Base-by-base conservation (phyloP, 139 green algal species). In the Volvox africanus region DNA sequence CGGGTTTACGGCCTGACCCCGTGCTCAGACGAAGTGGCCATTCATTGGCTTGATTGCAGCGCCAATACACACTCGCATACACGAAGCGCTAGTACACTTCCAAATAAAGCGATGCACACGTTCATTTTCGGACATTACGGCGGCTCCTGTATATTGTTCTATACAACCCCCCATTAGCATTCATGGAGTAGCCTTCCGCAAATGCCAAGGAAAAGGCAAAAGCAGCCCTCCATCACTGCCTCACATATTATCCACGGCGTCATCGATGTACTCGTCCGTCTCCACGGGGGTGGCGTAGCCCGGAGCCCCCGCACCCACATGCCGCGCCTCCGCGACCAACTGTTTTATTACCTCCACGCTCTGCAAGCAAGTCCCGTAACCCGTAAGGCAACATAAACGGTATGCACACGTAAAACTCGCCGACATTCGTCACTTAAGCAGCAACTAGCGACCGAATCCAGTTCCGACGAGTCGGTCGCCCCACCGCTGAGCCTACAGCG, bases 221-320 rank as follows among this genome's bases (percentile, higher is more conserved):
- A 28, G 6, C 65, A 73, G 65, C 11, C 21, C 28, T 37, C 21
- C 83, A 16, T 36, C 11, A n/a, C 73, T 22, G 22, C 50, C 91
- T 73, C 88, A 91, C 89, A 89, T 89, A 55, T 84, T 75, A 44
- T 91, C 94, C 93, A 96, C 95, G 12, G 94, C 94, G 86, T 95
- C 94, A 65, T 96, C 94, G 33, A 96, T 95, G 93, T 96, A 96
- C 37, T 95, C 94, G 78, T 96, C 94, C 16, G 94, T 95, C 91
- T 96, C 94, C 55, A 94, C 86, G n/a, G 79, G 83, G 61, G 68
- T 86, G 20, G 65, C 67, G 80, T 87, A 87, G 68, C 80, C 80
- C 26, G 89, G 89, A 19, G 87, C 87, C 1, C 82, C 91, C 73
- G 90, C 90, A 81, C 75, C 65, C 73, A 92, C 82, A 65, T 89